These are phyloP conservation scores for Aspergillus bridgeri DNA, from an alignment of 495 filamentous ascomycete genomes.

Conservation along the genomic window DNA sequence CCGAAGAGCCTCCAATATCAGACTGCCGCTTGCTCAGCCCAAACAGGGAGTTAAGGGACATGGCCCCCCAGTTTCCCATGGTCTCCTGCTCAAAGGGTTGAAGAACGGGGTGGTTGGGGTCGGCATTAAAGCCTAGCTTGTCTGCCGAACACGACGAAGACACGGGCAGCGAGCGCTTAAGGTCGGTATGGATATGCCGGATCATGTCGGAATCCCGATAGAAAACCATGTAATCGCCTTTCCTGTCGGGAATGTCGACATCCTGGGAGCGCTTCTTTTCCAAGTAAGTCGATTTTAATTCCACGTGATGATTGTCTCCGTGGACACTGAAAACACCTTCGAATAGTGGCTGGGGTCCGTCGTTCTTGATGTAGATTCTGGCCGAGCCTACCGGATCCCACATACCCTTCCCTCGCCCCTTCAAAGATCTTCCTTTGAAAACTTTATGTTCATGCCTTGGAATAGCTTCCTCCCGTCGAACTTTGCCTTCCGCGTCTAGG, in stretches of 20 bases:
- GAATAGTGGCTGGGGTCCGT: constrained; percentile 78
- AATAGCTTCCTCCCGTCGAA: constrained; percentile 60
- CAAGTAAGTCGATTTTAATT: constrained; percentile 69
- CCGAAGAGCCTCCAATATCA: constrained; percentile 52
- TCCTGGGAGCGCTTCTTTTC: constrained; percentile 72
- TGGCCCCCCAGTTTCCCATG: constrained; percentile 47
- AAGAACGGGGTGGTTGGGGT: constrained; percentile 65
- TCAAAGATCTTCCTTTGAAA: constrained; percentile 75
- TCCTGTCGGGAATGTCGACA: constrained; percentile 56
- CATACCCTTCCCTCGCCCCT: constrained; percentile 56
- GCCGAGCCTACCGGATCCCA: constrained; percentile 88
- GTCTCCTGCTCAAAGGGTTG: constrained; percentile 35
- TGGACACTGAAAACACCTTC: constrained; percentile 84
- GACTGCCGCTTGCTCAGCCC: constrained; percentile 51
- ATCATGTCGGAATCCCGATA: constrained; percentile 87
- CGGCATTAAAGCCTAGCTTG: constrained; percentile 64
- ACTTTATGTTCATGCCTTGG: constrained; percentile 71
- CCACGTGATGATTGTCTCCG: constrained; percentile 83
- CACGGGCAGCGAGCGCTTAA: constrained; percentile 46
- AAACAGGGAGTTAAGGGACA: constrained; percentile 54
- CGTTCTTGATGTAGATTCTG: constrained; percentile 68
- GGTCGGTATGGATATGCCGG: constrained; percentile 42
- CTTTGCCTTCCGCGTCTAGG: constrained; percentile 63
- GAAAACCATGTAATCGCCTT: constrained; percentile 81
- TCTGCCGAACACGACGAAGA: constrained; percentile 59